Base-by-base conservation (phyloP, 179 eudicot genomes). In the Spinacia oleracea region DNA sequence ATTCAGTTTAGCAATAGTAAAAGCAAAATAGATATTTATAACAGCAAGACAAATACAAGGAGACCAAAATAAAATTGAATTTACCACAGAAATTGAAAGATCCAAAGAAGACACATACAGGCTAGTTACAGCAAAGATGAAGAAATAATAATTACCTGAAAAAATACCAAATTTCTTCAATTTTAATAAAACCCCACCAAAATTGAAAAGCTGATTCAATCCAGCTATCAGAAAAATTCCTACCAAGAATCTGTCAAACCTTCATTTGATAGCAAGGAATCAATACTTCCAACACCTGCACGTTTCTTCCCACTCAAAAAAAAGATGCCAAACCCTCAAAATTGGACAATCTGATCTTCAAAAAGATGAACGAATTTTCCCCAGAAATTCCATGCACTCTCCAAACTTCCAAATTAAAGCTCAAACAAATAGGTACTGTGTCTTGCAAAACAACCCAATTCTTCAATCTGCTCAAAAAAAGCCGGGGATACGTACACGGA, bases 191-290 rank as follows among this genome's bases (percentile, higher is more conserved):
- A 66, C 43, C 63, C 76, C 78, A 72, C 71, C 78, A 72, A 64
- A 73, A 73, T 23, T 11, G 46, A n/a, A 43, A 77, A 23, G 43
- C 53, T 71, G 70, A 82, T 58, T 53, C 67, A 78, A 80, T 35
- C 50, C 78, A 75, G 51, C 71, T 77, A 64, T 70, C 59, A 77
- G 59, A 82, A 64, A 64, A 23, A 42, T 66, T 73, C n/a, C 72
- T 60, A 51, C 14, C 23, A 55, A 29, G 74, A 74, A 83, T 71
- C 78, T 40, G 74, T 75, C 86, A 83, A 85, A 70, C 76, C 81
- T 81, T 80, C 81, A 38, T 62, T 72, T 42, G 65, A 56, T 85
- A 81, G 74, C 77, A 89, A 87, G 78, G 87, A 83, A 87, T 80
- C 77, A 83, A 55, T 74, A 21, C 77, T 78, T 88, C 80, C 73